Evolutionary conservation across 495 filamentous ascomycete species (phyloP).

Genomic region (Annulohypoxylon maeteangense): DNA sequence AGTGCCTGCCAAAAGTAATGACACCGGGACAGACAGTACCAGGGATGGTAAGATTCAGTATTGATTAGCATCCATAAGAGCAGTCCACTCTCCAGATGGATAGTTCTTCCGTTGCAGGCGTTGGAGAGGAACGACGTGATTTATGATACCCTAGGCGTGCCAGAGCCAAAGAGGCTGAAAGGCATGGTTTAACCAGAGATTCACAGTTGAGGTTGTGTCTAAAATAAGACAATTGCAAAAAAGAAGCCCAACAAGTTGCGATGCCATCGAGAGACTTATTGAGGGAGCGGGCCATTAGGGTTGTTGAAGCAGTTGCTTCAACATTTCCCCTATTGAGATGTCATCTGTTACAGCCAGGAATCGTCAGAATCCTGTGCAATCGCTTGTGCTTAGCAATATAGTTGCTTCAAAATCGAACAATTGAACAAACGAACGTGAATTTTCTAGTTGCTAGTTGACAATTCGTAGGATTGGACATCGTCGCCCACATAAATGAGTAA

Average conservation of each 20-base stretch:
- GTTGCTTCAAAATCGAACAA: background rate
- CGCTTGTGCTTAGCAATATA: background rate
- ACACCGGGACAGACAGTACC: slow-evolving; percentile 22
- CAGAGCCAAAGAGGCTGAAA: background rate
- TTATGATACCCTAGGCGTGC: background rate
- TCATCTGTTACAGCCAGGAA: background rate
- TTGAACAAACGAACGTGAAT: background rate
- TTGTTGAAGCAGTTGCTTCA: background rate
- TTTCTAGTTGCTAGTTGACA: background rate
- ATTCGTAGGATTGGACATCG: background rate
- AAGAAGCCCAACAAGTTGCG: background rate
- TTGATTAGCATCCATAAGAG: background rate
- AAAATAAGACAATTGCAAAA: background rate
- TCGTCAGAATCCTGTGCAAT: background rate
- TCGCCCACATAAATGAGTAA: background rate
- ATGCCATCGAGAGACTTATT: background rate
- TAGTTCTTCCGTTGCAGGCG: too few relatives aligned
- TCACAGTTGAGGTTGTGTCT: background rate
- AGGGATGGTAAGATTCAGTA: slow-evolving; percentile 15
- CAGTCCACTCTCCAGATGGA: too few relatives aligned
- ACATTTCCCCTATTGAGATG: background rate
- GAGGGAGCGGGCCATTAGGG: background rate
- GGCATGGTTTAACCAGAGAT: background rate
- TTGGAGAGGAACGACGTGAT: background rate
- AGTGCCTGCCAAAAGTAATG: slow-evolving; percentile 61